Evolutionary conservation across 2,329 filamentous ascomycete genomes (phyloP), one percentile per base, ranked within the genome.

Genomic region (Pseudogymnoascus sp.): DNA sequence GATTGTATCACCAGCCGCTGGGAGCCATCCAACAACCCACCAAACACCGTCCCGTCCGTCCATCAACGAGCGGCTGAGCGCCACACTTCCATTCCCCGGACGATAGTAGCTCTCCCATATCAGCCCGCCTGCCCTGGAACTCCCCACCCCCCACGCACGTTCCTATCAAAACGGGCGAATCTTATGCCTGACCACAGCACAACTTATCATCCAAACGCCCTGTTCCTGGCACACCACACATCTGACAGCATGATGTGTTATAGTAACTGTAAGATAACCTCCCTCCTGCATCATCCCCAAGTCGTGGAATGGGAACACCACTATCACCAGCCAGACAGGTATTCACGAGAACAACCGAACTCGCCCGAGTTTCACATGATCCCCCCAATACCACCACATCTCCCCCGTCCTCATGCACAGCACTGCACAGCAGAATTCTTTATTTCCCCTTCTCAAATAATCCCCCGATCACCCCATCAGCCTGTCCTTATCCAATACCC

Each of bases 71-170:
- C 46, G 46, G 46, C 46, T 53, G 46, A 53, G 25, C 46, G 25
- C 46, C 46, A 53, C 46, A 53, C 31, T n/a, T 2, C 31, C 46
- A 53, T 31, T 31, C 46, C 46, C 25, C 25, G 8, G 25, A 18
- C 46, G 10, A 56, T 34, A 34, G 50, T 16, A 28, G n/a, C 50
- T 34, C 50, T 34, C 28, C 8, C 10, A 16, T 56, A 34, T 56
- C 12, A 16, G n/a, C 46, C 25, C n/a, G 7, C 25, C 25, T n/a
- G 7, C 25, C 16, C 46, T 28, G 14, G 25, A 53, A 31, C 28
- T n/a, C n/a, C n/a, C n/a, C n/a, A n/a, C 46, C 31, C 46, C 46
- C 44, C 46, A 53, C 25, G 46, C 46, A 53, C 46, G 46, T 53
- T 31, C 25, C n/a, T 18, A 53, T 23, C 21, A 53, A 12, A 53